phyloP scores from a whole-genome alignment of 164 flowering plant genomes.

The Vitis rotundifolia region DNA sequence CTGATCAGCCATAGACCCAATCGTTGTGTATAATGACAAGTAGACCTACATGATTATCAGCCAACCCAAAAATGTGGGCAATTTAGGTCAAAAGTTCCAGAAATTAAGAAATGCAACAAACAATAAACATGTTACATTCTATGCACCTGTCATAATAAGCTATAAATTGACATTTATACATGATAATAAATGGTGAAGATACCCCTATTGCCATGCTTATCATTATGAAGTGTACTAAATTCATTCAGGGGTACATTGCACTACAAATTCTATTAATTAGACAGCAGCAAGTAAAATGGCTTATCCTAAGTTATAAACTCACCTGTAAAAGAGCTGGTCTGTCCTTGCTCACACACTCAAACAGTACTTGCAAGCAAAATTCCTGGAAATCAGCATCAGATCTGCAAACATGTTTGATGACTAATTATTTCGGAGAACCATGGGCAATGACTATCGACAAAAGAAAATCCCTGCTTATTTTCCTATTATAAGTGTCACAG shows the following conservation, averaged over 20 bases:
- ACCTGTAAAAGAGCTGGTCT: constrained; percentile 95
- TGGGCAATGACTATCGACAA: neutral
- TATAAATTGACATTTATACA: too few species aligned
- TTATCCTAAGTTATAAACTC: constrained; percentile 1
- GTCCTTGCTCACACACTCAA: constrained; percentile 97
- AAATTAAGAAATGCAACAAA: neutral
- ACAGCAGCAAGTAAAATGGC: neutral
- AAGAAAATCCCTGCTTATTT: neutral
- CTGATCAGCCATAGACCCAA: constrained; percentile 69
- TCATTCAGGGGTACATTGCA: too few species aligned
- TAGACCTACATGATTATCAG: constrained; percentile 60
- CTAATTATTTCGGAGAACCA: neutral
- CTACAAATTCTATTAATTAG: too few species aligned
- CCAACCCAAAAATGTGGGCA: neutral
- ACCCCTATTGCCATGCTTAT: too few species aligned
- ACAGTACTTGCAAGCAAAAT: constrained; percentile 92
- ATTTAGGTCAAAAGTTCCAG: neutral
- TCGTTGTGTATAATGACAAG: constrained; percentile 70
- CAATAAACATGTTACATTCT: neutral
- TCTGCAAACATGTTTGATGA: constrained; percentile 43
- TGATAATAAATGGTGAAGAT: too few species aligned
- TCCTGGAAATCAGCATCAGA: constrained; percentile 80
- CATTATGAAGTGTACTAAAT: too few species aligned
- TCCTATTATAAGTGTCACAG: too few species aligned
- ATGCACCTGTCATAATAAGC: too few species aligned